phyloP scores from a whole-genome alignment of 1,284 basidiomycete species.

The Apiotrichum gamsii region DNA sequence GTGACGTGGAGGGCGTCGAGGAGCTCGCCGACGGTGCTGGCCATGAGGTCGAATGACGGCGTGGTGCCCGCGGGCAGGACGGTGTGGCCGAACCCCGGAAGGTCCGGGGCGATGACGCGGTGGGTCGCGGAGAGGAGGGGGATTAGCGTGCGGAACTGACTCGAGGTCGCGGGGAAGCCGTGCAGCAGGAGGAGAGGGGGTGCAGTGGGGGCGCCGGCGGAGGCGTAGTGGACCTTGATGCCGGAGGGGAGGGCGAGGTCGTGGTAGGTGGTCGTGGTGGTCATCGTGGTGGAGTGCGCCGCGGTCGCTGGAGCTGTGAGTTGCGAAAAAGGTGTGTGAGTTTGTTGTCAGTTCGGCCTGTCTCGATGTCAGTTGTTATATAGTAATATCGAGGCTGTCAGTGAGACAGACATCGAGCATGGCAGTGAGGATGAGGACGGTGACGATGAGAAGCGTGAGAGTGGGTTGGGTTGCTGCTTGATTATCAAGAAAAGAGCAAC shows the following conservation, averaged over 20 bases:
- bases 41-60: constrained; percentile 50
- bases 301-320: no score
- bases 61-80: constrained; percentile 44
- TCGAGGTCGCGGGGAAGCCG: constrained; percentile 52
- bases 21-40: constrained; percentile 48
- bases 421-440: no score
- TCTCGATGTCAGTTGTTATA: no score
- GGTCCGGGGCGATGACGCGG: constrained; percentile 52
- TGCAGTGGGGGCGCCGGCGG: constrained; percentile 39
- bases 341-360: no score
- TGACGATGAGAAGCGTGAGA: no score
- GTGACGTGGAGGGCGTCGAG: constrained; percentile 47
- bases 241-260: constrained; percentile 11
- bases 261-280: no score
- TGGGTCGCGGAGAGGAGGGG: constrained; percentile 48
- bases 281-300: no score
- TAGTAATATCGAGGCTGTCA: no score
- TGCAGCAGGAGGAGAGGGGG: constrained; percentile 52
- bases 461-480: no score
- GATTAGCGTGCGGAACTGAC: constrained; percentile 53
- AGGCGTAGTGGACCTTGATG: constrained; percentile 48
- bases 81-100: constrained; percentile 54
- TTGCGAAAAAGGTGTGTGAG: no score
- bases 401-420: no score
- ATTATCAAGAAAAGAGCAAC: no score